Evolutionary conservation across 2,329 filamentous ascomycete species (phyloP), one percentile per base, ranked within the genome.

Genomic region (Dactylellina leptospora): DNA sequence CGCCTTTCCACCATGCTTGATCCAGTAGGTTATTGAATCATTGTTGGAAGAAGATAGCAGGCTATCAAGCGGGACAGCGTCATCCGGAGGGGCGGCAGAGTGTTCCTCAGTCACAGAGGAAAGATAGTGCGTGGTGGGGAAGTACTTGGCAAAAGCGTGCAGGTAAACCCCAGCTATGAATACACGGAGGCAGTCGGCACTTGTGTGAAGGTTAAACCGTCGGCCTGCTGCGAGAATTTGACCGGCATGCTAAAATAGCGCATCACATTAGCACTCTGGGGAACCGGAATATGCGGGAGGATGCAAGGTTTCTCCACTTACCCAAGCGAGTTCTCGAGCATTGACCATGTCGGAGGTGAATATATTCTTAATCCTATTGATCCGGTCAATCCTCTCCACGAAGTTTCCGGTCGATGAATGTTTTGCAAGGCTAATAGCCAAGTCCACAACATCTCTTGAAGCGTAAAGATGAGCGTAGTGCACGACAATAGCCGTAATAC

Each of bases 391-490:
- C 50, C 64, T 77, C 75, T 47, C 63, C 62, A 23, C 63, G 55
- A 55, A 58, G 48, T 27, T 68, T 36, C 44, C 59, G 4, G 66
- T 63, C 18, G 55, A 58, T 5, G 62, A 62, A 18, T 61, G 55
- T 38, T 70, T 74, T 44, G 60, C 61, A 28, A 61, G 44, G 18
- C 61, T 62, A 36, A 64, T 68, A 13, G 69, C 55, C 16, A 64
- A 18, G 16, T 63, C 60, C 20, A 63, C 60, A 27, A 63, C 60
- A 22, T 72, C 60, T 16, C 60, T 72, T 22, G 75, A 74, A 2
- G 75, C 75, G 23, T 77, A 75, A 13, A 77, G 76, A 44, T 77
- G 76, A 3, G 76, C 75, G 38, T 76, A 77, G 47, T 77, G 76
- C 22, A 75, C 74, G 58, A 76, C 76, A 11, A 77, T 72, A 36